phyloP scores from a whole-genome alignment of 2,329 filamentous ascomycete species.

The Penicillium sclerotiorum region DNA sequence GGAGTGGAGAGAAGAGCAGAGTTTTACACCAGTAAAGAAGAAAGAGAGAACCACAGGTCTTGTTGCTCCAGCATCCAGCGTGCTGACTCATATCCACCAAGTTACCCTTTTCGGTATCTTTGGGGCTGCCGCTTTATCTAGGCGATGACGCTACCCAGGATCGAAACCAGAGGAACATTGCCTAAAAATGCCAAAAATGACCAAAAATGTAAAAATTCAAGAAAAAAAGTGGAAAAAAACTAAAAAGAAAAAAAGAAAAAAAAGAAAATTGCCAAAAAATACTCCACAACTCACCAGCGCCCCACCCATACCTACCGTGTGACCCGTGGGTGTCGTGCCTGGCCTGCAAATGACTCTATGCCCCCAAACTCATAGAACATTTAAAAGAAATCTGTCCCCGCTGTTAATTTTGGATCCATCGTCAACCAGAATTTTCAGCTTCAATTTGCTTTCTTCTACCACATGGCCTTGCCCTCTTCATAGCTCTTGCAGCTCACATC shows the following conservation, averaged over 20 bases:
- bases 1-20: background rate
- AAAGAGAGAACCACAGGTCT: background rate
- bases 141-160: slow-evolving; percentile 15
- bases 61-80: slow-evolving; percentile 13
- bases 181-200: slow-evolving; percentile 10
- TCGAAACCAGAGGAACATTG: too few relatives aligned
- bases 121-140: slow-evolving; percentile 11
- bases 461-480: slow-evolving; percentile 14
- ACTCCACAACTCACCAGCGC: slow-evolving; percentile 18
- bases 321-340: slow-evolving; percentile 27
- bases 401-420: slow-evolving; percentile 3
- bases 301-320: slow-evolving; percentile 18
- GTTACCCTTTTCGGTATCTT: background rate
- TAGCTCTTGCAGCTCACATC: slow-evolving; percentile 16
- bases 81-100: slow-evolving; percentile 9
- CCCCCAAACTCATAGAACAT: slow-evolving; percentile 8
- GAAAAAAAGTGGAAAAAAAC: slow-evolving; percentile 7
- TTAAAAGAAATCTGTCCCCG: slow-evolving; percentile 21
- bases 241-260: slow-evolving; percentile 13
- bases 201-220: slow-evolving; percentile 10
- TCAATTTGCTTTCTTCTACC: slow-evolving; percentile 2
- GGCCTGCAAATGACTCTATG: slow-evolving; percentile 19
- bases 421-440: background rate
- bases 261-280: slow-evolving; percentile 10
- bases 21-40: slow-evolving; percentile 3